Evolutionary conservation across 1,284 basidiomycete genomes (phyloP).

Genomic region (Mycosarcoma maydis): DNA sequence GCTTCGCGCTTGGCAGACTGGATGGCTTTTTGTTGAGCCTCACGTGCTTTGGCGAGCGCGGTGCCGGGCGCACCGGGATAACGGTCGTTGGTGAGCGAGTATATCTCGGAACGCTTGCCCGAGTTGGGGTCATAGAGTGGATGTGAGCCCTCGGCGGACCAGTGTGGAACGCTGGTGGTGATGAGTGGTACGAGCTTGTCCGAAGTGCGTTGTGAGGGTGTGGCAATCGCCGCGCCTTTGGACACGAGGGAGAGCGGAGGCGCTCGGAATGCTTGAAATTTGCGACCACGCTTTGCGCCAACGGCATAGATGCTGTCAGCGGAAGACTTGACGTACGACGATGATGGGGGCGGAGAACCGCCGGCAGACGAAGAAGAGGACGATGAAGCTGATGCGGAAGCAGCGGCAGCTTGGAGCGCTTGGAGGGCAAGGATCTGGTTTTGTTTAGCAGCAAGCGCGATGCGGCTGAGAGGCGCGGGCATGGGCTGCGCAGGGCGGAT

Average conservation of each 20-base stretch:
- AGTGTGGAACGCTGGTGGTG: slow-evolving; percentile 43
- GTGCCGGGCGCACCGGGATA: slow-evolving; percentile 62
- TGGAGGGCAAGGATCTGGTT: slow-evolving; percentile 47
- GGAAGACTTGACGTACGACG: slow-evolving; percentile 16
- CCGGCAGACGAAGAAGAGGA: slow-evolving; percentile 36
- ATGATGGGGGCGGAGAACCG: slow-evolving; percentile 33
- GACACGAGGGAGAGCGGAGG: slow-evolving; percentile 14
- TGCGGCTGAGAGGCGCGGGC: slow-evolving; percentile 41
- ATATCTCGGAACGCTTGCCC: slow-evolving; percentile 48
- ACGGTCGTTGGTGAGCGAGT: slow-evolving; percentile 61
- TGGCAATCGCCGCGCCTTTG: neutral
- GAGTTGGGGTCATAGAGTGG: slow-evolving; percentile 43
- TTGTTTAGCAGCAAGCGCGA: slow-evolving; percentile 44
- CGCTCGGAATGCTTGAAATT: slow-evolving; percentile 43
- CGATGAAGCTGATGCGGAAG: slow-evolving; percentile 25
- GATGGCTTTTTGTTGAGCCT: slow-evolving; percentile 47
- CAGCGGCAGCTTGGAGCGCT: slow-evolving; percentile 41
- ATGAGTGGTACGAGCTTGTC: slow-evolving; percentile 28
- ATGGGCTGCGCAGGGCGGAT: slow-evolving; percentile 32
- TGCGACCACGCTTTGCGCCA: slow-evolving; percentile 33
- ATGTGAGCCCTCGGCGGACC: slow-evolving; percentile 43
- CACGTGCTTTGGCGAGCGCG: slow-evolving; percentile 52
- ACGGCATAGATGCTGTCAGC: slow-evolving; percentile 10
- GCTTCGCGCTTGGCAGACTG: slow-evolving; percentile 48
- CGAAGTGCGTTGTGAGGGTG: neutral